Conservation (phyloP, 352 stramenopile genomes). For the Pythium folliculosum region DNA sequence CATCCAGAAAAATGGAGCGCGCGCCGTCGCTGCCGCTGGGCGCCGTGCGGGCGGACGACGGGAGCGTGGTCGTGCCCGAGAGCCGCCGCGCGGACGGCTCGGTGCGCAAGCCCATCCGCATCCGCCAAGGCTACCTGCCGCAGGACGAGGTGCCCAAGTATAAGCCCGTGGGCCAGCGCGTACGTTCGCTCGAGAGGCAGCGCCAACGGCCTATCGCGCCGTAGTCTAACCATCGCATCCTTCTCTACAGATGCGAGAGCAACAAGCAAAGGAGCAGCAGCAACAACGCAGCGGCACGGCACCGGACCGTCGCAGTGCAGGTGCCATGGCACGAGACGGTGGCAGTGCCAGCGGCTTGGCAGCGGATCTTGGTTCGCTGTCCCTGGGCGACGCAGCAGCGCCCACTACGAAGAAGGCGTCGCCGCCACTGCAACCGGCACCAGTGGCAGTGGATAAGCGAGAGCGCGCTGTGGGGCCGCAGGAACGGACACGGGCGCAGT, state of each 20-base stretch:
- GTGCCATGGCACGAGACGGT: neutral
- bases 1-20: constrained; percentile 1
- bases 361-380: constrained; percentile 35
- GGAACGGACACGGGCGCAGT: neutral
- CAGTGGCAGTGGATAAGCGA: neutral
- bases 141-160: constrained; percentile 85
- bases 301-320: constrained; percentile 19
- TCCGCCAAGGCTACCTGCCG: constrained; percentile 78
- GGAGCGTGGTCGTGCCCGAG: constrained; percentile 65
- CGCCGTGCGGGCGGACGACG: constrained; percentile 60
- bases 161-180: constrained; percentile 68
- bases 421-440: neutral
- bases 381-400: constrained; percentile 15
- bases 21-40: constrained; percentile 48
- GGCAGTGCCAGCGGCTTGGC: constrained; percentile 13
- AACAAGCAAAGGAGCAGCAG: constrained; percentile 8
- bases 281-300: neutral
- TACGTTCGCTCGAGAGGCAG: constrained; percentile 8
- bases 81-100: constrained; percentile 70
- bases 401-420: neutral
- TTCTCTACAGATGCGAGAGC: constrained; percentile 11
- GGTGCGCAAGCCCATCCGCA: constrained; percentile 75
- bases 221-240: constrained; percentile 12
- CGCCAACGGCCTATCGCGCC: neutral
- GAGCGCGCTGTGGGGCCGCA: neutral